Evolutionary conservation across 2,329 filamentous ascomycete genomes (phyloP), one percentile per base, ranked within the genome.

Genomic region (Neofusicoccum cordaticola): DNA sequence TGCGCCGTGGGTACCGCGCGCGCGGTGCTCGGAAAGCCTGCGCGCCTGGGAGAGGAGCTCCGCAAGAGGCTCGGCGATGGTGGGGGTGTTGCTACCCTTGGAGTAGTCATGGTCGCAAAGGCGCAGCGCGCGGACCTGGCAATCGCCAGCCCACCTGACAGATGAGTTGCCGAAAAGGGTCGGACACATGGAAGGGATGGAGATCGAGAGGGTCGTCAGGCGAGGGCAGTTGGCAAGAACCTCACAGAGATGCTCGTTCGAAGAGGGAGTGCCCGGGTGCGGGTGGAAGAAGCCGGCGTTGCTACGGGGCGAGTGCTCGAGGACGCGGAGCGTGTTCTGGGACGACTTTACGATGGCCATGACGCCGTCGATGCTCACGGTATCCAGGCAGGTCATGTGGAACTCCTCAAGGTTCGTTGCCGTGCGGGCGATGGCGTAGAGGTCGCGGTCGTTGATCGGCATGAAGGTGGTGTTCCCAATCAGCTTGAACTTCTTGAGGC

Each of bases 401-500:
- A 85, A 81, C 66, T 83, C 82, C 67, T 83, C 78, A 22, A 85
- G 79, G 52, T 78, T 77, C 1, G 78, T 82, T 7, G 83, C 83
- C 0, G 82, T 84, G 51, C 78, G 78, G 27, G 83, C 80, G 64
- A 85, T 83, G 58, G 78, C 76, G 42, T 76, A 74, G 34, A 85
- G 74, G 67, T 85, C 83, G 2, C 73, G 71, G 65, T 85, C 83
- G 41, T 73, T 80, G 67, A 85, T 75, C 3, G 83, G 83, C 74
- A 81, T 82, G 72, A 83, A 79, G 47, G 78, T 79, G 6, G 83
- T 84, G 72, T 84, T 81, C 64, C 83, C 83, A 67, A 84, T 84
- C 65, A 85, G 78, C 72, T 85, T 85, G 62, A 85, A 73, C 19
- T 82, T 80, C 63, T 78, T 78, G 48, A 85, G 76, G 37, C 78